These are phyloP conservation scores for Medakamo hakoo DNA, from an alignment of 139 green algal species.

Conservation along the genomic window DNA sequence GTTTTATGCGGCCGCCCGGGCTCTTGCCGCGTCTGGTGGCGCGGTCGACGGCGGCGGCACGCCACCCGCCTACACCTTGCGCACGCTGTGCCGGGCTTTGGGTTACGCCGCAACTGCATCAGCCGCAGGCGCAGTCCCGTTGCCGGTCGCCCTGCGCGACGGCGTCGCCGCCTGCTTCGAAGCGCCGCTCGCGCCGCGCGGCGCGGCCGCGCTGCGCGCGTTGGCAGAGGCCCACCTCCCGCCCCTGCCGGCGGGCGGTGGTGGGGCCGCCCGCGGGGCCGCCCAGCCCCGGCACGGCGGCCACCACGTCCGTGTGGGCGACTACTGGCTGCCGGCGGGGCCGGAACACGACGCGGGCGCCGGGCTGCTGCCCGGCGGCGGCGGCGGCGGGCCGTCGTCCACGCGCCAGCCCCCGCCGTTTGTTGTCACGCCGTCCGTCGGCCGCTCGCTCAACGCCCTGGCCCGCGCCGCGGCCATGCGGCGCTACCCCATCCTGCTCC, in stretches of 20 bases:
- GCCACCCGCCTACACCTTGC: constrained; percentile 79
- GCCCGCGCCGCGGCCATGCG: constrained; percentile 74
- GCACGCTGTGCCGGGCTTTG: constrained; percentile 79
- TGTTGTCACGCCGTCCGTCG: constrained; percentile 70
- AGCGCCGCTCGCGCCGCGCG: constrained; percentile 53
- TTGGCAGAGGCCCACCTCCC: constrained; percentile 8
- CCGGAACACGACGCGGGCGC: constrained; percentile 23
- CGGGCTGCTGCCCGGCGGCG: constrained; percentile 27
- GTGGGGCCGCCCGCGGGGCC: constrained; percentile 29
- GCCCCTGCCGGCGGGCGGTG: constrained; percentile 30
- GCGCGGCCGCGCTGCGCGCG: constrained; percentile 17
- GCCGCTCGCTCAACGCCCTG: constrained; percentile 68
- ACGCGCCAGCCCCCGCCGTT: no score
- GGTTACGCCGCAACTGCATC: constrained; percentile 59
- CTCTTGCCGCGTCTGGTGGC: constrained; percentile 35
- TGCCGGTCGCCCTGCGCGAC: constrained; percentile 77
- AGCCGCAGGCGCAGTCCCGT: constrained; percentile 73
- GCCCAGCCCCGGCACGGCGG: constrained; percentile 15
- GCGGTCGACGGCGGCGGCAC: constrained; percentile 72
- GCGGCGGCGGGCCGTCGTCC: no score
- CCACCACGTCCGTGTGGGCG: constrained; percentile 69
- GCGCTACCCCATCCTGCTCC: constrained; percentile 70
- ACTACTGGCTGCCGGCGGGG: constrained; percentile 84
- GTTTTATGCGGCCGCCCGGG: constrained; percentile 76
- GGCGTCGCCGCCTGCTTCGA: constrained; percentile 87